Evolutionary conservation across 331 rosid genomes (phyloP), one percentile per base, ranked within the genome.

Genomic region (Prunus yedoensis): DNA sequence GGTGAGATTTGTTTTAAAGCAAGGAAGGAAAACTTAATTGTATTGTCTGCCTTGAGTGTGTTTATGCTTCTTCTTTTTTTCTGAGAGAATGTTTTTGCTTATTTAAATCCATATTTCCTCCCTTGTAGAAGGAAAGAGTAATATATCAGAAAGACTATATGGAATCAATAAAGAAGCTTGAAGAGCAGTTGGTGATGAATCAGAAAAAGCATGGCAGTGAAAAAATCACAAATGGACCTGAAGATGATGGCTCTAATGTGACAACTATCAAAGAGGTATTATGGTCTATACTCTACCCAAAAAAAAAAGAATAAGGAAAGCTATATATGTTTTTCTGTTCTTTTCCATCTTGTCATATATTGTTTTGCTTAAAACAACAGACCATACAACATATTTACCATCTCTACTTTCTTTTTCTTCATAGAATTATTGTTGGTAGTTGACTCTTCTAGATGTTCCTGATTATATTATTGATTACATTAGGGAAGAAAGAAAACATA

Each of bases 91-190:
- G 38, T 41, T 41, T 27, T n/a, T 71, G 49, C 30, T 70, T 52
- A 15, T 65, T 81, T 49, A 54, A 71, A 60, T 71, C 62, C 72
- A 10, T 73, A 3, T 71, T 82, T 72, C 83, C 21, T 71, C 53
- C 58, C 75, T 73, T 76, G 79, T 78, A 92, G 99, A 86, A 86
- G 83, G 98, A 95, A 83, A 90, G 91, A 78, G 59, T 85, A 81
- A 91, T 92, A 79, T 95, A 92, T 79, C 94, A 95, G 84, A 91
- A 79, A 79, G 97, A 95, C 79, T 95, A 92, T 71, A 89, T 83
- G 88, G 99, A 92, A 52, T 91, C 98, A 49, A 87, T 90, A 74
- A 95, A 86, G 88, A 95, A 92, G 92, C 94, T 92, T 53, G 98
- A 95, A 85, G 91, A 91, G 80, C 93, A 92, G 82, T 76, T 92